Percentiles rank a stretch among this genome's conserved stretches.
Evolutionary conservation across 768 basidiomycete species (phyloP).

Genomic region (Podaxis sp.): DNA sequence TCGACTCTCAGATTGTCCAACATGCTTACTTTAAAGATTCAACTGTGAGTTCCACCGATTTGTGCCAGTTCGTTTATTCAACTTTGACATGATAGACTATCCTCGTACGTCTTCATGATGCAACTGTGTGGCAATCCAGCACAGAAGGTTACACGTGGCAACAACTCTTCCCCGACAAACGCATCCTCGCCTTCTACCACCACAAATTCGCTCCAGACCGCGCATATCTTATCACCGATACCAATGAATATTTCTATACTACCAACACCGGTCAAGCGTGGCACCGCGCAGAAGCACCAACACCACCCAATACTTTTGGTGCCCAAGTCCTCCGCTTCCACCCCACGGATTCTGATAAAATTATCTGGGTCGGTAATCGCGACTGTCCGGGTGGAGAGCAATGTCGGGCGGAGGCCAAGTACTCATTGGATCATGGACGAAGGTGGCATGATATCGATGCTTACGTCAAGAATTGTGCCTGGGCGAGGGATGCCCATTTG

Average conservation of each 20-base stretch:
- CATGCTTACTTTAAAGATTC: conserved; percentile 85
- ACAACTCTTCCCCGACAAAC: conserved; percentile 54
- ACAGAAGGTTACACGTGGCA: conserved; percentile 96
- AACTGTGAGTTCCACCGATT: conserved; percentile 39
- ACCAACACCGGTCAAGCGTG: conserved; percentile 79
- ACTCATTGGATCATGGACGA: conserved; percentile 75
- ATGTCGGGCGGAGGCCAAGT: conserved; percentile 77
- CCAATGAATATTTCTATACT: conserved; percentile 67
- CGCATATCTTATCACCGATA: conserved; percentile 85
- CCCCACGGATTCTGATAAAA: conserved; percentile 65
- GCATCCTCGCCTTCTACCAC: conserved; percentile 83
- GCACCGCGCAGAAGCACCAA: conserved; percentile 56
- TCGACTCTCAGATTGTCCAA: conserved; percentile 64
- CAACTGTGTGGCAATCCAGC: conserved; percentile 87
- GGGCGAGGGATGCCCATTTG: conserved; percentile 81
- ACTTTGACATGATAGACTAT: conserved; percentile 54
- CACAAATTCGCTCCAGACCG: conserved; percentile 78
- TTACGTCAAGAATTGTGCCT: conserved; percentile 90
- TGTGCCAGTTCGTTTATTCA: neutral
- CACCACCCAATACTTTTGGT: conserved; percentile 76
- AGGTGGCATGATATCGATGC: conserved; percentile 74
- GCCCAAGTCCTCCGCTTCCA: conserved; percentile 85
- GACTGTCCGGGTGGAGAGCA: conserved; percentile 52
- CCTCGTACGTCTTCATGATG: conserved; percentile 75
- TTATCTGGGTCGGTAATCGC: conserved; percentile 86